phyloP scores from a whole-genome alignment of 2,329 filamentous ascomycete species.

The Fusarium marasasianum region DNA sequence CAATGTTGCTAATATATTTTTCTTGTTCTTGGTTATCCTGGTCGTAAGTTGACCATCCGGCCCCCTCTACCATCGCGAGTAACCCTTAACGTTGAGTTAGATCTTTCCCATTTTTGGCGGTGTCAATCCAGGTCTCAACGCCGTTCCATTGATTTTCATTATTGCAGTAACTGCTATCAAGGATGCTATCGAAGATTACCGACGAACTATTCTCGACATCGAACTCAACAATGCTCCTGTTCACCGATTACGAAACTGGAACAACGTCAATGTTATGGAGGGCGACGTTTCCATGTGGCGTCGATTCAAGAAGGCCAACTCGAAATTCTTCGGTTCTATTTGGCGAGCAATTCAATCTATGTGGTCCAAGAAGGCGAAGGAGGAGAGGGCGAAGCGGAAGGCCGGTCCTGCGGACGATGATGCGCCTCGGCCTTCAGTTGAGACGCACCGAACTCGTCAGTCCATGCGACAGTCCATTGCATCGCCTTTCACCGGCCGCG shows the following conservation, averaged over 20 bases:
- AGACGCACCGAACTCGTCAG: conserved; percentile 48
- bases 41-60: conserved; percentile 70
- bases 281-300: conserved; percentile 90
- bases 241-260: conserved; percentile 86
- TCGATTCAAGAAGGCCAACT: conserved; percentile 87
- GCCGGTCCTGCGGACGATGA: conserved; percentile 48
- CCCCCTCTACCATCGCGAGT: conserved; percentile 2
- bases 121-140: conserved; percentile 86
- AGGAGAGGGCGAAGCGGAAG: conserved; percentile 60
- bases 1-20: conserved; percentile 98
- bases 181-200: conserved; percentile 94
- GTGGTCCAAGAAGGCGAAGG: conserved; percentile 62
- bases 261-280: conserved; percentile 91
- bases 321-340: conserved; percentile 66
- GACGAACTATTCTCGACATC: conserved; percentile 88
- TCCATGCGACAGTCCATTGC: conserved; percentile 52
- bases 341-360: conserved; percentile 58
- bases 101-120: conserved; percentile 97
- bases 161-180: conserved; percentile 89
- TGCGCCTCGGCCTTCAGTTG: conserved; percentile 69
- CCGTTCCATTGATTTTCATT: conserved; percentile 93
- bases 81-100: conserved; percentile 58
- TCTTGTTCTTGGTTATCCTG: conserved; percentile 94
- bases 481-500: conserved; percentile 63
- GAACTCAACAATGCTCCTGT: conserved; percentile 97